Conservation (phyloP, 805 yeast species). For the Saturnispora sekii region DNA sequence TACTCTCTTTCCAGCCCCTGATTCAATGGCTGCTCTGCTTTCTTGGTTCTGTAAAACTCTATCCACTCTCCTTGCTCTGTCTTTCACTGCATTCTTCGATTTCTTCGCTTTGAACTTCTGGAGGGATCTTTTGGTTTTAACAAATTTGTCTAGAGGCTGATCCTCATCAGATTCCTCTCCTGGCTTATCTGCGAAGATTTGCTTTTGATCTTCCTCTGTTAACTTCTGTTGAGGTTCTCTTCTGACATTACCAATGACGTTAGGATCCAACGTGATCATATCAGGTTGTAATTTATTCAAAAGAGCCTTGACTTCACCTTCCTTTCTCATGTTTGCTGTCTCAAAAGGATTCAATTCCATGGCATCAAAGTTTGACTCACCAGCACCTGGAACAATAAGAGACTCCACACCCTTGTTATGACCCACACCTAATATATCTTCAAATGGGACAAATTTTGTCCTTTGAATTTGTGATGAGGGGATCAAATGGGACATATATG, state of each 20-base stretch:
- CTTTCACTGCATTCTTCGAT: slow-evolving; percentile 76
- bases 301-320: slow-evolving; percentile 76
- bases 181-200: slow-evolving; percentile 23
- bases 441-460: slow-evolving; percentile 80
- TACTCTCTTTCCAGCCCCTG: slow-evolving; percentile 37
- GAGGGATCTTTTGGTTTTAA: slow-evolving; percentile 72
- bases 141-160: slow-evolving; percentile 54
- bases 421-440: slow-evolving; percentile 90
- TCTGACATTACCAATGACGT: slow-evolving; percentile 68
- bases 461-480: slow-evolving; percentile 68
- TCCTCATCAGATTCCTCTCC: slow-evolving; percentile 36
- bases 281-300: slow-evolving; percentile 87
- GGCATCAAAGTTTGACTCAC: slow-evolving; percentile 96
- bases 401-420: slow-evolving; percentile 71
- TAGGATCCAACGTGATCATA: slow-evolving; percentile 86
- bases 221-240: slow-evolving; percentile 44
- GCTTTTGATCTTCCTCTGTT: slow-evolving; percentile 40
- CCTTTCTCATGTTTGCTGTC: slow-evolving; percentile 86
- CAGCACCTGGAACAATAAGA: slow-evolving; percentile 90
- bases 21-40: slow-evolving; percentile 17
- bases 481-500: slow-evolving; percentile 85
- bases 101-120: slow-evolving; percentile 76
- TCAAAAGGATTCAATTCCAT: slow-evolving; percentile 89
- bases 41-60: slow-evolving; percentile 65
- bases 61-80: slow-evolving; percentile 70